A percentile compares a stretch with the other conserved stretches of the same genome.
phyloP scores from a whole-genome alignment of 352 stramenopile genomes.

The Phytophthora megakarya region DNA sequence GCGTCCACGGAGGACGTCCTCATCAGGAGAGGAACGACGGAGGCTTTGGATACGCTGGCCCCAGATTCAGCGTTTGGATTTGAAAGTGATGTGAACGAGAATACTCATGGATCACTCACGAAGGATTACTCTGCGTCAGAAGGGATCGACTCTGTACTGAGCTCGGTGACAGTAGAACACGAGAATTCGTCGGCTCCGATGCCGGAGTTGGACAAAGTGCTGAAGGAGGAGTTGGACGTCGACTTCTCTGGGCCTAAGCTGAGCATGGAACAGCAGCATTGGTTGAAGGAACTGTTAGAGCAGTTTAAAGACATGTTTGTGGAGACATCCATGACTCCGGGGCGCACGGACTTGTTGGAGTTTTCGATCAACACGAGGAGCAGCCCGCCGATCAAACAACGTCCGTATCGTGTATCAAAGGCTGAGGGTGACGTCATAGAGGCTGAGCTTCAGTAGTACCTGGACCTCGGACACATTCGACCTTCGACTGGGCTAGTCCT shows the following conservation, averaged over 20 bases:
- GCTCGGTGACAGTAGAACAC: background rate
- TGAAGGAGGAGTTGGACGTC: background rate
- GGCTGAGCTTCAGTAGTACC: too few relatives aligned
- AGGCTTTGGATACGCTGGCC: background rate
- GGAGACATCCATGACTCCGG: slow-evolving; percentile 5
- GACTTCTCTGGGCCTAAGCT: slow-evolving; percentile 5
- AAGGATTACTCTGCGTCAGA: too few relatives aligned
- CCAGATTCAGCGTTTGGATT: background rate
- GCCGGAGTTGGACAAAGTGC: background rate
- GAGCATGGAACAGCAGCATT: background rate
- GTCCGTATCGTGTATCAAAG: too few relatives aligned
- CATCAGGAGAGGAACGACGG: background rate
- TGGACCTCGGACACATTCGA: too few relatives aligned
- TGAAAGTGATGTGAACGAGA: background rate
- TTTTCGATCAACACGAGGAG: slow-evolving; percentile 6
- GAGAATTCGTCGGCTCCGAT: background rate
- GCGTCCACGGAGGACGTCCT: background rate
- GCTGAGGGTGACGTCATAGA: too few relatives aligned
- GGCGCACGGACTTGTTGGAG: background rate
- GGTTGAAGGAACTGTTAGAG: background rate
- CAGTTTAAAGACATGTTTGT: slow-evolving; percentile 10
- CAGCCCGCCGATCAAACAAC: too few relatives aligned
- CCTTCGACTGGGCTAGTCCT: too few relatives aligned
- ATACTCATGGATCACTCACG: background rate
- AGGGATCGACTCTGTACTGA: too few relatives aligned